A percentile compares a stretch with the other conserved stretches of the same genome.
phyloP scores from a whole-genome alignment of 1,284 basidiomycete genomes.

The Apiotrichum domesticum region DNA sequence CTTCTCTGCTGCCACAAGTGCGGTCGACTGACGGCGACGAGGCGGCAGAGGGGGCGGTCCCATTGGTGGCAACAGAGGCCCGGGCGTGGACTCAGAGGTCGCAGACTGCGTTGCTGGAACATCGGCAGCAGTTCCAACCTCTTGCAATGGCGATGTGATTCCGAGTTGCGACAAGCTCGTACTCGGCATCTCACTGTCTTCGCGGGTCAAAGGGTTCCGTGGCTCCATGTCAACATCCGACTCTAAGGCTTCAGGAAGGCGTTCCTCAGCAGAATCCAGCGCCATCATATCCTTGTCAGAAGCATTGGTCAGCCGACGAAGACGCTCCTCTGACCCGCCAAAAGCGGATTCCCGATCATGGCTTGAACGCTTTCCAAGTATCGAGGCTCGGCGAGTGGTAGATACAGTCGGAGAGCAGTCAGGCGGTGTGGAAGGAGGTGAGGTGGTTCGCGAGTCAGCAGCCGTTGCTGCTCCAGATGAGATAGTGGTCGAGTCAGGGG shows the following conservation, averaged over 20 bases:
- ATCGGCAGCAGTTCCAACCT: not conserved
- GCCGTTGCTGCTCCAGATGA: slow-evolving; percentile 30
- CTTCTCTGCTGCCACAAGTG: slow-evolving; percentile 19
- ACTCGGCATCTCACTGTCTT: slow-evolving; percentile 8
- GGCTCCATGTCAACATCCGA: slow-evolving; percentile 5
- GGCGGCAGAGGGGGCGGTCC: slow-evolving; percentile 11
- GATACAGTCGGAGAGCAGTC: not conserved
- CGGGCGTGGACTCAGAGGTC: not conserved
- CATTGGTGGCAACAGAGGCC: not conserved
- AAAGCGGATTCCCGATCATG: slow-evolving; percentile 37
- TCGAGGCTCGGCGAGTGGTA: slow-evolving; percentile 7
- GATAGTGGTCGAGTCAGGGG: slow-evolving; percentile 20
- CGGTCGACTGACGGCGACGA: slow-evolving; percentile 8
- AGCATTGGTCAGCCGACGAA: slow-evolving; percentile 3
- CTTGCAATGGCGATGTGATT: slow-evolving; percentile 7
- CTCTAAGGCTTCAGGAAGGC: not conserved
- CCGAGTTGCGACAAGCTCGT: slow-evolving; percentile 10
- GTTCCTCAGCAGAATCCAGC: not conserved
- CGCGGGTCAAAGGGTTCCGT: not conserved
- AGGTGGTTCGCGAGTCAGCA: slow-evolving; percentile 8
- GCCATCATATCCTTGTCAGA: slow-evolving; percentile 7
- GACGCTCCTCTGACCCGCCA: slow-evolving; percentile 21
- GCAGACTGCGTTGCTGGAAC: not conserved
- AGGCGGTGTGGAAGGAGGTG: slow-evolving; percentile 6
- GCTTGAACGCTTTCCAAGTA: slow-evolving; percentile 39